These are phyloP conservation scores for Leptodermis oblonga DNA, from an alignment of 257 asterid species.

Conservation along the genomic window DNA sequence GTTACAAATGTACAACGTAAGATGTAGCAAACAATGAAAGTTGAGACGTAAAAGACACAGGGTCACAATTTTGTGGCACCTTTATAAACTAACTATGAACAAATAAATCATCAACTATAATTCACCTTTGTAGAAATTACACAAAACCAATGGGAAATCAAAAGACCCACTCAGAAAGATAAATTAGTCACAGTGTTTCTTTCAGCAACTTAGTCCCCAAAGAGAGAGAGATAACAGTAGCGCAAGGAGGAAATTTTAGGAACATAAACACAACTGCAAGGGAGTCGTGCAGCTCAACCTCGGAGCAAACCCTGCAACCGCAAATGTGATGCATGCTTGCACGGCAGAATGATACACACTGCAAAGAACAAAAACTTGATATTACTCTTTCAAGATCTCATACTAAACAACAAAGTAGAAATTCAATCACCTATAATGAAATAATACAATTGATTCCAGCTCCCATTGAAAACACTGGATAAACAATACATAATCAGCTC, in stretches of 20 bases:
- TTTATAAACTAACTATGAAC: constrained; percentile 10
- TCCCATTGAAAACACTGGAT: not conserved
- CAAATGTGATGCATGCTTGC: constrained; percentile 8
- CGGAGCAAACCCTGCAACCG: not conserved
- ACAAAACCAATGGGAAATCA: constrained; percentile 10
- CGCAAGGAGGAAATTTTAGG: not conserved
- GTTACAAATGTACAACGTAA: not conserved
- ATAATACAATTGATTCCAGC: not conserved
- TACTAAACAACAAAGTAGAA: not conserved
- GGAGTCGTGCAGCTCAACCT: constrained; percentile 13
- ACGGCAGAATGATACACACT: constrained; percentile 36
- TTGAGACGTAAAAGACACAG: not conserved
- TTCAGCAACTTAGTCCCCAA: constrained; percentile 17
- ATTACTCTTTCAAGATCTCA: not conserved
- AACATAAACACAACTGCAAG: not conserved
- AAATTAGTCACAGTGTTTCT: not conserved
- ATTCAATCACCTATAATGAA: not conserved
- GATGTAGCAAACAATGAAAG: not conserved
- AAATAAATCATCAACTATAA: not conserved
- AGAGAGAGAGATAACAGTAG: constrained; percentile 4
- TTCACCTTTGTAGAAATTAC: constrained; percentile 15
- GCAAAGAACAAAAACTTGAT: constrained; percentile 19
- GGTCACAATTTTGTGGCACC: constrained; percentile 1
- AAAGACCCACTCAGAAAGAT: not conserved
- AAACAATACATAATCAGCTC: no score